Evolutionary conservation across 345 rosid species (phyloP).

Genomic region (Brassica cretica): DNA sequence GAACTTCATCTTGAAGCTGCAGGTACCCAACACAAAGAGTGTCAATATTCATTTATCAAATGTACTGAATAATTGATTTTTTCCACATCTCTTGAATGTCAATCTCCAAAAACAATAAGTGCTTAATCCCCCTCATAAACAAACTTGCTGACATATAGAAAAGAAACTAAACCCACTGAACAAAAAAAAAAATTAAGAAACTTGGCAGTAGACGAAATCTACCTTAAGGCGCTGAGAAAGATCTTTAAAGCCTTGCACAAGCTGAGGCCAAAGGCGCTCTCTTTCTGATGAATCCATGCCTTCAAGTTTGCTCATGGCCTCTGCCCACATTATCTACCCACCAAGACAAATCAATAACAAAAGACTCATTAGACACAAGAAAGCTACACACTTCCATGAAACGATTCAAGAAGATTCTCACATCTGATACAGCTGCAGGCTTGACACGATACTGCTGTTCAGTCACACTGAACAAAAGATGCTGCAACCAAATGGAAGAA

Average conservation of each 20-base stretch:
- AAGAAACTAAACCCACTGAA: constrained; percentile 20
- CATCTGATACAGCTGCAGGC: constrained; percentile 93
- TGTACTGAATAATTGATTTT: not conserved
- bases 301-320: constrained; percentile 90
- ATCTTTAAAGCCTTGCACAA: constrained; percentile 93
- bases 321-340: constrained; percentile 92
- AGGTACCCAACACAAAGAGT: constrained; percentile 26
- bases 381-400: constrained; percentile 11
- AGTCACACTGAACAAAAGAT: constrained; percentile 85
- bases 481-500: constrained; percentile 47
- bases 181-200: not conserved
- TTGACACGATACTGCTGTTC: constrained; percentile 75
- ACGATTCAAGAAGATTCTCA: constrained; percentile 44
- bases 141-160: not conserved
- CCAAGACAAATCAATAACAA: constrained; percentile 37
- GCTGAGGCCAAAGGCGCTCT: constrained; percentile 98
- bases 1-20: constrained; percentile 75
- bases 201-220: not conserved
- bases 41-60: constrained; percentile 1
- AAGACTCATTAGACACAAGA: not conserved
- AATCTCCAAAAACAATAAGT: not conserved
- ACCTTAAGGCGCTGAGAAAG: constrained; percentile 92
- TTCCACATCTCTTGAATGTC: too few species aligned
- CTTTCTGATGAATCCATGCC: constrained; percentile 91
- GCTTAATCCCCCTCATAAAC: not conserved